Conservation (phyloP, 139 green algal species). For the Volvox reticuliferus region DNA sequence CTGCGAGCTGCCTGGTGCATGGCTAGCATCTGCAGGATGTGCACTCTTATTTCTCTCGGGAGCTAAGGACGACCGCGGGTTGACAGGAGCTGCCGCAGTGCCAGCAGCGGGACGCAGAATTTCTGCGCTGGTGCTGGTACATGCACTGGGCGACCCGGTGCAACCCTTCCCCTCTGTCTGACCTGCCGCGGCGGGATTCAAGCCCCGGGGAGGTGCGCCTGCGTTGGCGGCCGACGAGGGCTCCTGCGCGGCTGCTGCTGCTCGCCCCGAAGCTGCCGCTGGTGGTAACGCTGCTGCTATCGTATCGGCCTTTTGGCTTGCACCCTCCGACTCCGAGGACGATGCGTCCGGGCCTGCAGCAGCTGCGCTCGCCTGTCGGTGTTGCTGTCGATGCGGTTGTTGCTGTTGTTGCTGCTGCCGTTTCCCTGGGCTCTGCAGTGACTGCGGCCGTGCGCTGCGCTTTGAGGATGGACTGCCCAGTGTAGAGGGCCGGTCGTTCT, state of each 20-base stretch:
- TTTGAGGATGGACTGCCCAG: background rate
- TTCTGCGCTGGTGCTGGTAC: too few relatives aligned
- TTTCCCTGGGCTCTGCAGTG: background rate
- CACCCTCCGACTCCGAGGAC: background rate
- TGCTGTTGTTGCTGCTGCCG: constrained; percentile 3
- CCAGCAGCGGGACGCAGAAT: too few relatives aligned
- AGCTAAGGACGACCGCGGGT: too few relatives aligned
- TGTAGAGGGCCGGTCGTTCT: background rate
- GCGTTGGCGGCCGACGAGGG: background rate
- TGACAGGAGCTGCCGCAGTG: too few relatives aligned
- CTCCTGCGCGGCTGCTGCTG: background rate
- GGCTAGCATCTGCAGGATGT: too few relatives aligned
- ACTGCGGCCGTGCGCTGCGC: background rate
- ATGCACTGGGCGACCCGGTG: too few relatives aligned
- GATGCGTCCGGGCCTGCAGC: background rate
- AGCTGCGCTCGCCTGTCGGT: background rate
- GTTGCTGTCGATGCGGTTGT: background rate
- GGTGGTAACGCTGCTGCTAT: background rate
- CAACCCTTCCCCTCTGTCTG: too few relatives aligned
- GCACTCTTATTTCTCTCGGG: too few relatives aligned
- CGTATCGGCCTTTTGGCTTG: background rate
- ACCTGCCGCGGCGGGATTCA: background rate
- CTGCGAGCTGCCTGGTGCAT: too few relatives aligned
- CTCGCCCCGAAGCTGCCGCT: background rate
- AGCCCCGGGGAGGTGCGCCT: background rate